Base-by-base conservation (phyloP, 2,329 filamentous ascomycete species). In the Elsinoe batatas region DNA sequence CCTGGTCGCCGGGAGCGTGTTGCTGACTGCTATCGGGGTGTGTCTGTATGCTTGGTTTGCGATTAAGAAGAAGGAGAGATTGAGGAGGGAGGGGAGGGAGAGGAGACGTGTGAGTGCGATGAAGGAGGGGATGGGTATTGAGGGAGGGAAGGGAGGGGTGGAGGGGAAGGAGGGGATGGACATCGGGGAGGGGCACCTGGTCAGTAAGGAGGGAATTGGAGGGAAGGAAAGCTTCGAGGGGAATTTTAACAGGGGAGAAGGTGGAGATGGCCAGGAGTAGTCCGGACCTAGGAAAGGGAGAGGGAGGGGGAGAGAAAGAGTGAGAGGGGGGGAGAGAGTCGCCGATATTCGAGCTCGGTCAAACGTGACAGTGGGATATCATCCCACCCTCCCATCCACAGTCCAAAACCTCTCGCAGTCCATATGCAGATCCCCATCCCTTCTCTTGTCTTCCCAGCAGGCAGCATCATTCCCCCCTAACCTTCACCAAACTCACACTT, bases 401-500 rank as follows among this genome's bases (percentile, higher is more conserved):
- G 5, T 11, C 20, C 22, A 26, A 22, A 33, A 3, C 20, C 46
- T 11, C 22, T 20, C 11, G 3, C n/a, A n/a, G 4, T n/a, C 46
- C 20, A 32, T 4, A 7, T 11, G 10, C 18, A 33, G 7, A 30
- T 30, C 26, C 26, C 26, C 7, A 30, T 30, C 26, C 26, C 26
- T 8, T 30, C 26, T 50, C 13, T 32, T 20, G 5, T 5, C 5
- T 7, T 33, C 46, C 12, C 26, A 13, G 12, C 3, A 5, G 15
- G 10, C 6, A 37, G n/a, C 15, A 20, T 53, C 33, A 18, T 17
- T 46, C 36, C 20, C 38, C 40, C 53, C 53, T 44, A 15, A 54
- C 22, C 32, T 43, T 54, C 8, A 43, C 53, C 36, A 54, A 22
- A 54, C 53, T 54, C n/a, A 54, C 40, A 43, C 37, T 43, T 18